Percentiles rank a stretch among this genome's conserved stretches.
phyloP scores from a whole-genome alignment of 768 basidiomycete genomes.

The Mycena indigotica region DNA sequence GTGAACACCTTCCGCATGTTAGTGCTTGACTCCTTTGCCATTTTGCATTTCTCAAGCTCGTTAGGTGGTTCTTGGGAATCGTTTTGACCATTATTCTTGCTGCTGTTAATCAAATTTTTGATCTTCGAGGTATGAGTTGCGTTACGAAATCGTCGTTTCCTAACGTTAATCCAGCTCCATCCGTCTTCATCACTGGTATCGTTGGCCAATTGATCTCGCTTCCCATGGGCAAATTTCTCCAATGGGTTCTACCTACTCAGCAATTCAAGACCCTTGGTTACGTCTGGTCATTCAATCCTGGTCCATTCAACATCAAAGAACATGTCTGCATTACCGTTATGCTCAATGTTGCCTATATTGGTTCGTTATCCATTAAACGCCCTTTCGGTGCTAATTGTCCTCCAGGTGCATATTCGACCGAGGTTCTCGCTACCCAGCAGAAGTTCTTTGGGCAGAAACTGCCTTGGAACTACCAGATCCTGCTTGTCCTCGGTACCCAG shows the following conservation, averaged over 20 bases:
- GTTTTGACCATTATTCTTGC: slow-evolving; percentile 57
- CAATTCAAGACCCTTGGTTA: slow-evolving; percentile 69
- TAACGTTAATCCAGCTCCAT: slow-evolving; percentile 47
- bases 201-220: slow-evolving; percentile 74
- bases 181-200: slow-evolving; percentile 64
- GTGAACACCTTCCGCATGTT: slow-evolving; percentile 83
- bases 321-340: slow-evolving; percentile 84
- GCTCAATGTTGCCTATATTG: slow-evolving; percentile 62
- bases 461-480: slow-evolving; percentile 59
- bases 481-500: slow-evolving; percentile 65
- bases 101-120: slow-evolving; percentile 62
- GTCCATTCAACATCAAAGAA: slow-evolving; percentile 90
- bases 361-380: too few species aligned
- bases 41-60: too few species aligned
- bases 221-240: slow-evolving; percentile 73
- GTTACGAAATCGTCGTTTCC: background rate
- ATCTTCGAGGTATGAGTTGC: slow-evolving; percentile 51
- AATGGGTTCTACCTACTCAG: slow-evolving; percentile 62
- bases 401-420: slow-evolving; percentile 69
- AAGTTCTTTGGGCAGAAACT: slow-evolving; percentile 62
- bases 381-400: too few species aligned
- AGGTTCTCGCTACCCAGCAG: slow-evolving; percentile 65
- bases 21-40: too few species aligned
- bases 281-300: slow-evolving; percentile 75
- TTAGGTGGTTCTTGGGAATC: slow-evolving; percentile 78